Evolutionary conservation across 2,329 filamentous ascomycete genomes (phyloP), one percentile per base, ranked within the genome.

Genomic region (Pseudocercospora crystallina): DNA sequence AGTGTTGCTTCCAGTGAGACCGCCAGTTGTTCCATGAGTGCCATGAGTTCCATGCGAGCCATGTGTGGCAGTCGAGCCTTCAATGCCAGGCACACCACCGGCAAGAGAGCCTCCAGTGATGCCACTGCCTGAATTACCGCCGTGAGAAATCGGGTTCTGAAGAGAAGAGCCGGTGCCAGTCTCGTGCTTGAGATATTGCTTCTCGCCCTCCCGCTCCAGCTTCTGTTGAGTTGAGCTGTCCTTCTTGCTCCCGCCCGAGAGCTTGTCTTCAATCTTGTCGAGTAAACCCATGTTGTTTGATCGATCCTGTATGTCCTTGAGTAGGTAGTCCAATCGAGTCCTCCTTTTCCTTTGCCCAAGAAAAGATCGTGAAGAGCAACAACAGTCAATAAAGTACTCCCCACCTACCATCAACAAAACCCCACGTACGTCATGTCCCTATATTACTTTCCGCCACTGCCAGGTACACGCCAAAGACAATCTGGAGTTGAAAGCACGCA

Each of bases 241-340:
- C 33, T 47, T 52, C 41, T 57, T 57, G 36, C 49, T 52, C 20
- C 20, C 20, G 51, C 54, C 46, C 20, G 49, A 53, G 29, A 53
- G 53, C 56, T 58, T 58, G 14, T 58, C 48, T 49, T 58, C 53
- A 31, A 58, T 49, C 20, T 58, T 58, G 42, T 46, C 37, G 26
- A 58, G 43, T 33, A 56, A 29, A 43, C 56, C 52, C 56, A 58
- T 58, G 47, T 35, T 49, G 26, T 31, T 33, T 34, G 5, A 15
- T 12, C 35, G 38, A 15, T 43, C 9, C 34, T 7, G 20, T 26
- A 26, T 26, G 3, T 26, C 20, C 7, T 26, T 7, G 4, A 26
- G 20, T 26, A 7, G 7, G 3, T 3, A 4, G 20, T 26, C 4
- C 20, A 26, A 26, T 4, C 20, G 3, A 26, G 3, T 26, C 20